phyloP scores from a whole-genome alignment of 805 yeast genomes.

The Pichia cabralensis region DNA sequence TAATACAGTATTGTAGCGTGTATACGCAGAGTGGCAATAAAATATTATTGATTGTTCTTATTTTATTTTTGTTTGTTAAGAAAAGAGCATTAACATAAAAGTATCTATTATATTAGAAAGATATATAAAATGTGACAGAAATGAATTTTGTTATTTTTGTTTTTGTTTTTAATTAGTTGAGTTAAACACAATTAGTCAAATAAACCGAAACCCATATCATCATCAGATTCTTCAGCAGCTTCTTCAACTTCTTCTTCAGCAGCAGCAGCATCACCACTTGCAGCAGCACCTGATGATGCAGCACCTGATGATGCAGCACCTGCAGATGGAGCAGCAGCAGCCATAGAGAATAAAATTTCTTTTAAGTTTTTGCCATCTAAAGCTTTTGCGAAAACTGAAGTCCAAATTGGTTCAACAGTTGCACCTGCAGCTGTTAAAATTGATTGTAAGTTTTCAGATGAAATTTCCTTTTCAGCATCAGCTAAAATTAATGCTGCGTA shows the following conservation, averaged over 20 bases:
- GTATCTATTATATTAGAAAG: conserved; percentile 6
- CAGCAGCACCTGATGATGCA: conserved; percentile 51
- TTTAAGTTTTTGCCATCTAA: conserved; percentile 75
- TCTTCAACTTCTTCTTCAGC: conserved; percentile 50
- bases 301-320: conserved; percentile 64
- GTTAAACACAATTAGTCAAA: conserved; percentile 61
- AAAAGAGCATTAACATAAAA: conserved; percentile 6
- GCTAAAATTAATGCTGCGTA: conserved; percentile 98
- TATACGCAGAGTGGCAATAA: too few species aligned
- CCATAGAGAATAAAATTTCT: conserved; percentile 50
- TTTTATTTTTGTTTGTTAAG: conserved; percentile 4
- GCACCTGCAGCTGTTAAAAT: conserved; percentile 78
- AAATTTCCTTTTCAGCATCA: conserved; percentile 90
- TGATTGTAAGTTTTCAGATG: conserved; percentile 68
- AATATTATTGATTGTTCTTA: not conserved
- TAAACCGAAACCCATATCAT: conserved; percentile 93
- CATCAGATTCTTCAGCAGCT: conserved; percentile 50
- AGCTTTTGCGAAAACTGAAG: conserved; percentile 84
- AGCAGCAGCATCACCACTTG: conserved; percentile 54
- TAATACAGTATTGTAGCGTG: too few species aligned
- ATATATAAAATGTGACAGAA: too few species aligned
- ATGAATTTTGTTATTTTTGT: too few species aligned
- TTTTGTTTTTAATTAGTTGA: not conserved
- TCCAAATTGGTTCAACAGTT: conserved; percentile 74
- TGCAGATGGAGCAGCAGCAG: conserved; percentile 69